Evolutionary conservation across 805 yeast species (phyloP), one percentile per base, ranked within the genome.

Genomic region (Cyberlindnera amylophila): DNA sequence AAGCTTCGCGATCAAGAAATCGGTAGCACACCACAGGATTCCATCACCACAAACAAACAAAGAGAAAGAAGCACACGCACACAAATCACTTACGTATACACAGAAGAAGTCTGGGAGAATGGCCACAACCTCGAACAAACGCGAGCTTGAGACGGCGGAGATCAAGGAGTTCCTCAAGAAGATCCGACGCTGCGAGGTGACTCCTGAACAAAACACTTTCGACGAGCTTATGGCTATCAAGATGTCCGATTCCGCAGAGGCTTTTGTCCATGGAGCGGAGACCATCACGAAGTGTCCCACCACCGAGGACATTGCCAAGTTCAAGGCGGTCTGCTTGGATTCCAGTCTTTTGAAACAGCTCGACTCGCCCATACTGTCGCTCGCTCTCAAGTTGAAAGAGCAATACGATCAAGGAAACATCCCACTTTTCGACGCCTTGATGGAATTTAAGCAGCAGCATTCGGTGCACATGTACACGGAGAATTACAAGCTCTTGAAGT

Each of bases 351-450:
- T 30, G 32, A 18, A 31, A 3, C 30, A 39, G 12, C 19, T 43
- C 15, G 34, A 15, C 6, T 39, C 34, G 14, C 37, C 42, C 10
- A 27, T 28, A 7, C 39, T 43, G 10, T 13, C 30, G n/a, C 18
- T 43, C n/a, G 46, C 39, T n/a, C 29, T 38, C 15, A 41, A 43
- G 31, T 27, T 43, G 40, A 43, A 38, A 32, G 34, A 35, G 19
- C 38, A 35, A 4, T 43, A 43, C 29, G 42, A 38, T n/a, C 3
- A 31, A 23, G 46, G 46, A 11, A 31, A 34, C 3, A 12, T 43
- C 7, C 46, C 46, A 14, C 21, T 33, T 24, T 43, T 38, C 15
- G 42, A 43, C 33, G 31, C 17, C 5, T 14, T 43, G 12, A 5
- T 32, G 15, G 35, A 39, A 16, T 43, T 38, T 14, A 31, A 34